These are phyloP conservation scores for Solidago caesia DNA, from an alignment of 129 eudicot genomes.

Conservation along the genomic window DNA sequence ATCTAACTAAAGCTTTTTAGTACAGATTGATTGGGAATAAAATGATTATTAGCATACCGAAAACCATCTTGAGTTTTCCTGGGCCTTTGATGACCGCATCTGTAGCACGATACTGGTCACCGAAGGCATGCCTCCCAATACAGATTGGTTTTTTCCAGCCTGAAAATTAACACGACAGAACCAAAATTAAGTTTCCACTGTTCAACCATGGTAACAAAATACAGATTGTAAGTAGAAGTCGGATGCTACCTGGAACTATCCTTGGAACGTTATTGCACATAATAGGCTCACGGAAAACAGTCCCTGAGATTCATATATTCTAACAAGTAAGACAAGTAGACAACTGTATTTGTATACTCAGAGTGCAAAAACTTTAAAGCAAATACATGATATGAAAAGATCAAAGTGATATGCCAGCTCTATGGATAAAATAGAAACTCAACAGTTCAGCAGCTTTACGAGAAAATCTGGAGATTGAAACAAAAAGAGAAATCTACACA, in stretches of 20 bases:
- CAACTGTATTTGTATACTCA: not conserved
- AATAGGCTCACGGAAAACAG: constrained; percentile 97
- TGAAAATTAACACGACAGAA: constrained; percentile 27
- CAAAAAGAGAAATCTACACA: not conserved
- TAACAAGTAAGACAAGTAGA: constrained; percentile 13
- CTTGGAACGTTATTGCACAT: constrained; percentile 82
- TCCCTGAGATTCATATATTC: constrained; percentile 48
- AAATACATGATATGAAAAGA: constrained; percentile 10
- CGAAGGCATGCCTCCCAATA: constrained; percentile 97
- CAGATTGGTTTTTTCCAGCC: constrained; percentile 97
- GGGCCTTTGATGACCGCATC: constrained; percentile 75
- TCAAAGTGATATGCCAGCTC: not conserved
- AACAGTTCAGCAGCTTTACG: not conserved
- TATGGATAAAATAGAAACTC: not conserved
- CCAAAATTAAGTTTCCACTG: not conserved
- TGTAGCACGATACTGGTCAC: constrained; percentile 99
- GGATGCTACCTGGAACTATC: constrained; percentile 66
- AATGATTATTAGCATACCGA: constrained; percentile 47
- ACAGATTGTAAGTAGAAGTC: constrained; percentile 5
- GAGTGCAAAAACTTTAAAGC: not conserved
- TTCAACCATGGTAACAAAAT: constrained; percentile 23
- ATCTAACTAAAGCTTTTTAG: constrained; percentile 3
- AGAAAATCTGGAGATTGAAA: not conserved
- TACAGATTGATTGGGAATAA: not conserved
- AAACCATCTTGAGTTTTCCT: constrained; percentile 93